Percentiles rank a stretch among this genome's conserved stretches.
Conservation (phyloP, 2,329 filamentous ascomycete species). For the Claviceps digitariae region DNA sequence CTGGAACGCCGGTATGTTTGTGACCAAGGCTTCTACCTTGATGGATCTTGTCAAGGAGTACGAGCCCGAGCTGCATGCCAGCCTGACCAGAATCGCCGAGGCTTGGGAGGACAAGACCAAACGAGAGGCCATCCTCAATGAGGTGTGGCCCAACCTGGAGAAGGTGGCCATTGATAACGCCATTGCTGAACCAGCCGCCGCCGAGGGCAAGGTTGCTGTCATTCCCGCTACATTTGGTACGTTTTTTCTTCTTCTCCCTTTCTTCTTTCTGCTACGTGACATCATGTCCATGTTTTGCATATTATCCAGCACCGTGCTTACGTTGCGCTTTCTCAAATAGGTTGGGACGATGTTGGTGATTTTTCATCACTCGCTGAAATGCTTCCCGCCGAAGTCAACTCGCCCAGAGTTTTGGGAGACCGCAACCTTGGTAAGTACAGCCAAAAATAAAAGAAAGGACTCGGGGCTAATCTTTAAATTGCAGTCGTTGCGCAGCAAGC, state of each 20-base stretch:
- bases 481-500: slow-evolving; percentile 14
- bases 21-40: slow-evolving; percentile 14
- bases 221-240: slow-evolving; percentile 15
- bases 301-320: neutral
- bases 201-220: slow-evolving; percentile 14
- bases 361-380: slow-evolving; percentile 15
- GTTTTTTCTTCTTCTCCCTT: neutral
- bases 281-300: too few relatives aligned
- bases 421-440: slow-evolving; percentile 10
- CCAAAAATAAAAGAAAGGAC: too few relatives aligned
- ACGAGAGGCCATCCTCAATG: slow-evolving; percentile 10
- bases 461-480: neutral
- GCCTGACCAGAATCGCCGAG: slow-evolving; percentile 11
- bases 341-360: slow-evolving; percentile 16
- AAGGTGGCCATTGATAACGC: slow-evolving; percentile 15
- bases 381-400: slow-evolving; percentile 14
- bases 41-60: slow-evolving; percentile 14
- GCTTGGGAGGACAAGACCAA: slow-evolving; percentile 13
- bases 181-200: slow-evolving; percentile 15
- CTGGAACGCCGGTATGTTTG: slow-evolving; percentile 16
- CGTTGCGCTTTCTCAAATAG: neutral
- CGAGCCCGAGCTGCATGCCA: slow-evolving; percentile 11
- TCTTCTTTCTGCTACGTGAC: too few relatives aligned
- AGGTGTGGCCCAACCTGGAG: slow-evolving; percentile 13
- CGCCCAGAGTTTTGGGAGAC: slow-evolving; percentile 12